These are phyloP conservation scores for Cercospora janseana DNA, from an alignment of 2,329 filamentous ascomycete species.

Conservation along the genomic window DNA sequence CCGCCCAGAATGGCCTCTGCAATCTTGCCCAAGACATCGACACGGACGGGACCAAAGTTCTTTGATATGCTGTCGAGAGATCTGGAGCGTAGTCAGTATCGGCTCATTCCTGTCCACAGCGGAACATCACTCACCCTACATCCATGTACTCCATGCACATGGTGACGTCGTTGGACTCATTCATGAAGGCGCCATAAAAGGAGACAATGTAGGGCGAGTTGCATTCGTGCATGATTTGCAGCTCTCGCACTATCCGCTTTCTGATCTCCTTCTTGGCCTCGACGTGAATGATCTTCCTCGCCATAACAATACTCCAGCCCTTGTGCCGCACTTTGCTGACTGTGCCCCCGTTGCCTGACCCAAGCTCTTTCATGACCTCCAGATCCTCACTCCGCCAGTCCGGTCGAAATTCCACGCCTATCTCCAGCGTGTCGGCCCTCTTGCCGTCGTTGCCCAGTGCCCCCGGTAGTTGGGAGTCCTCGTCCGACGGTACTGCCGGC, in stretches of 20 bases:
- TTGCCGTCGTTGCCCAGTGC: conserved; percentile 56
- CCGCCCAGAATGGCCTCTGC: conserved; percentile 92
- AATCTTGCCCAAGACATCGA: conserved; percentile 96
- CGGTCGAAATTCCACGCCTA: conserved; percentile 94
- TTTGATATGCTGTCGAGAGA: conserved; percentile 91
- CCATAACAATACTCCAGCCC: conserved; percentile 94
- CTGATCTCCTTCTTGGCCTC: conserved; percentile 97
- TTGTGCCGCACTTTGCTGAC: conserved; percentile 97
- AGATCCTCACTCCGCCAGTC: conserved; percentile 90
- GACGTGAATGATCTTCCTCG: conserved; percentile 97
- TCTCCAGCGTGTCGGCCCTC: conserved; percentile 75
- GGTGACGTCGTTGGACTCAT: conserved; percentile 94
- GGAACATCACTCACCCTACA: conserved; percentile 69
- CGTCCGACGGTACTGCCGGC: conserved; percentile 67
- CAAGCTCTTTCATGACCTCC: conserved; percentile 88
- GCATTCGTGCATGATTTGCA: conserved; percentile 98
- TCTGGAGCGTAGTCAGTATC: conserved; percentile 48
- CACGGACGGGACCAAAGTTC: conserved; percentile 89
- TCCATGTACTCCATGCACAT: conserved; percentile 99
- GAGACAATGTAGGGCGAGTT: conserved; percentile 96
- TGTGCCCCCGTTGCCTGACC: conserved; percentile 93
- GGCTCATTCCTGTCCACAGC: not conserved
- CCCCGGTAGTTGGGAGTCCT: conserved; percentile 62
- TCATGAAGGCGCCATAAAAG: conserved; percentile 96
- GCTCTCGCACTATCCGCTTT: conserved; percentile 92